Evolutionary conservation across 2,329 filamentous ascomycete species (phyloP), one percentile per base, ranked within the genome.

Genomic region (Aspergillus novoparasiticus): DNA sequence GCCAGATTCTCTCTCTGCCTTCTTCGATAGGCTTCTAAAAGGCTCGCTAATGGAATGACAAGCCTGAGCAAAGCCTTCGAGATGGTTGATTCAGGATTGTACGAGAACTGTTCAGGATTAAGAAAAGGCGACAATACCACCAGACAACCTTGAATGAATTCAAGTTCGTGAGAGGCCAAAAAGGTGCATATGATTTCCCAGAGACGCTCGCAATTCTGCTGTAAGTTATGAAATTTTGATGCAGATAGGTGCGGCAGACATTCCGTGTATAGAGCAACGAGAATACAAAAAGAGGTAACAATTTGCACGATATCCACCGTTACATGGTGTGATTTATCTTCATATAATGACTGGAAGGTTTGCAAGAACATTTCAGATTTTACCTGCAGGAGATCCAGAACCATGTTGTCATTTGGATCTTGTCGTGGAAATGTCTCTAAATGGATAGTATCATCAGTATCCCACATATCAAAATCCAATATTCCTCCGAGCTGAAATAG

Each of bases 291-390:
- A n/a, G 80, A 83, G 6, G 76, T 74, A n/a, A 85, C 61, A 34
- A 83, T 78, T 43, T 83, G 82, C 65, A 85, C 71, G 70, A 84
- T 80, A 61, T 86, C 83, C 8, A 77, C 69, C 28, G 80, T 84
- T 19, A 86, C 75, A 67, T 78, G 78, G 58, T 80, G 77, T n/a
- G 77, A 73, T 50, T 77, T 81, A 21, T 82, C 77, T 43, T 76
- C 69, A 32, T 69, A 73, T 62, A 80, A 74, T 26, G 78, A 75
- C 56, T 74, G 74, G 82, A 83, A 85, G 12, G 74, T 72, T 62
- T 81, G 78, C 41, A 73, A 69, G 45, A 83, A 79, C 28, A 73
- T 74, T 41, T 84, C 82, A 10, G 81, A 70, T 70, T 84, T 83
- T 16, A 75, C 69, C 46, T 79, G 71, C 56, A 83, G 76, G 43